Evolutionary conservation across 768 basidiomycete genomes (phyloP).

Genomic region (Termitomyces sp.): DNA sequence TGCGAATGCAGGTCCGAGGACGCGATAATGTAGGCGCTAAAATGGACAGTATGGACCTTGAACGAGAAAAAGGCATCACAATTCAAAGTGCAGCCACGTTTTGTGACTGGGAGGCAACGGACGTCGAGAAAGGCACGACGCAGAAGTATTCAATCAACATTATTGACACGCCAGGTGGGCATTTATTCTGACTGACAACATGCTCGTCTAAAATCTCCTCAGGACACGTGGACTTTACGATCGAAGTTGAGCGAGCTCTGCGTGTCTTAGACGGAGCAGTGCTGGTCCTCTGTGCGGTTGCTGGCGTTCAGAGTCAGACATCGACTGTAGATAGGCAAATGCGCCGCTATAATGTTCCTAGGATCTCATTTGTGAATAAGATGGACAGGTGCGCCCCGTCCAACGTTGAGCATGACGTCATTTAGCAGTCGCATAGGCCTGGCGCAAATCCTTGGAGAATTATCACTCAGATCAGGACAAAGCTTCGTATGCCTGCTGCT

Average conservation of each 20-base stretch:
- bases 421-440: conserved; percentile 44
- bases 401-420: not conserved
- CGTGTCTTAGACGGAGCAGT: conserved; percentile 96
- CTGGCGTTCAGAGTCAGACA: conserved; percentile 98
- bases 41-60: conserved; percentile 99
- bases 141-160: conserved; percentile 94
- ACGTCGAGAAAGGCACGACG: conserved; percentile 52
- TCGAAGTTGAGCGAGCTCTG: conserved; percentile 96
- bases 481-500: conserved; percentile 89
- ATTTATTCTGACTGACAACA: not conserved
- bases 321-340: conserved; percentile 99
- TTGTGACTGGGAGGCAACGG: conserved; percentile 86
- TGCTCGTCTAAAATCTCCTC: not conserved
- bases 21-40: conserved; percentile 96
- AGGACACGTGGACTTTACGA: conserved; percentile 99
- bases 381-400: conserved; percentile 76
- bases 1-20: conserved; percentile 69
- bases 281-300: conserved; percentile 93
- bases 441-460: conserved; percentile 98
- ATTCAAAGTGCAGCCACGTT: conserved; percentile 99
- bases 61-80: conserved; percentile 98
- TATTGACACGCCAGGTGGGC: conserved; percentile 91
- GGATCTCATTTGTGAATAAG: conserved; percentile 96
- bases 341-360: conserved; percentile 93
- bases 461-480: conserved; percentile 84